Evolutionary conservation across 1,284 basidiomycete species (phyloP).

Genomic region (Apiotrichum veenhuisii): DNA sequence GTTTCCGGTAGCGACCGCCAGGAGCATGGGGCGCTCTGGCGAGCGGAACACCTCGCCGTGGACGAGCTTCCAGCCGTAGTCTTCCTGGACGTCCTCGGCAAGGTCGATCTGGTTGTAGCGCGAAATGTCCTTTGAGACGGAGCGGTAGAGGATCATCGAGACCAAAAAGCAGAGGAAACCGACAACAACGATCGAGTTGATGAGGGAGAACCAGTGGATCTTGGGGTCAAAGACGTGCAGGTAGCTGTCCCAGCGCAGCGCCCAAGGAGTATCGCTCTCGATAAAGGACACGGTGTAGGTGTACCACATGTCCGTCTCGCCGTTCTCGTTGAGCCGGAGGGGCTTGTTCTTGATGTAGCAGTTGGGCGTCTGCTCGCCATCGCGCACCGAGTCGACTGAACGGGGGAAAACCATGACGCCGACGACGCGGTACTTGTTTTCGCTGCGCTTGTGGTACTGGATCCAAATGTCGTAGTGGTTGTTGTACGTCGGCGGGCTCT

Average conservation of each 20-base stretch:
- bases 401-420: slow-evolving; percentile 87
- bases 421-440: slow-evolving; percentile 72
- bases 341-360: slow-evolving; percentile 45
- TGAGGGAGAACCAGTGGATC: slow-evolving; percentile 75
- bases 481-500: slow-evolving; percentile 64
- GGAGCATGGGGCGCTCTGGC: slow-evolving; percentile 70
- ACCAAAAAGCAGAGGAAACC: slow-evolving; percentile 89
- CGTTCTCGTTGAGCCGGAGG: slow-evolving; percentile 62
- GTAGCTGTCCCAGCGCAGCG: slow-evolving; percentile 87
- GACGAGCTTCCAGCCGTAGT: slow-evolving; percentile 91
- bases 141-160: slow-evolving; percentile 80
- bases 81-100: slow-evolving; percentile 93
- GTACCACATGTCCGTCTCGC: slow-evolving; percentile 70
- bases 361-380: slow-evolving; percentile 30
- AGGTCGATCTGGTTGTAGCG: slow-evolving; percentile 96
- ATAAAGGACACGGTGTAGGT: slow-evolving; percentile 87
- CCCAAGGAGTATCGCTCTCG: slow-evolving; percentile 83
- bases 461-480: slow-evolving; percentile 67
- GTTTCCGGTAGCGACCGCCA: slow-evolving; percentile 84
- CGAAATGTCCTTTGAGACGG: slow-evolving; percentile 84
- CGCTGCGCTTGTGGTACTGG: slow-evolving; percentile 76
- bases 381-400: slow-evolving; percentile 45
- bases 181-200: slow-evolving; percentile 89
- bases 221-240: slow-evolving; percentile 61
- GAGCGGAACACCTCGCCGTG: slow-evolving; percentile 94